A percentile compares a stretch with the other conserved stretches of the same genome.
These are phyloP conservation scores for Xylariaceae sp. DNA, from an alignment of 2,329 filamentous ascomycete genomes.

Conservation along the genomic window DNA sequence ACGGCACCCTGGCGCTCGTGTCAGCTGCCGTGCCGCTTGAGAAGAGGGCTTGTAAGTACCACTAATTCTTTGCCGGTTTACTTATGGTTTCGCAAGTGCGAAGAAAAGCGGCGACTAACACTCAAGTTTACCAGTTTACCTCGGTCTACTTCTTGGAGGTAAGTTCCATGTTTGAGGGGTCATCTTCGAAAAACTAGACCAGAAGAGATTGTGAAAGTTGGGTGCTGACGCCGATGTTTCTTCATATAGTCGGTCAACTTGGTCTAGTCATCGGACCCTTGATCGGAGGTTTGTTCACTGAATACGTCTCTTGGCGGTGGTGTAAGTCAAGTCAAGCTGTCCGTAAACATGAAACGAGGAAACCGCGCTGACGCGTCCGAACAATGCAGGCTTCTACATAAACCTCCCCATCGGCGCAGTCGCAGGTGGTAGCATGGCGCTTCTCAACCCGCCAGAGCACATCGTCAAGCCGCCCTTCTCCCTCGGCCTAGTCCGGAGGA, in stretches of 20 bases:
- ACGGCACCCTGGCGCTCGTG: conserved; percentile 48
- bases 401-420: conserved; percentile 40
- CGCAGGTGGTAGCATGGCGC: conserved; percentile 29
- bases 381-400: conserved; percentile 31
- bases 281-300: conserved; percentile 14
- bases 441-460: conserved; percentile 35
- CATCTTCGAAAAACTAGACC: no score
- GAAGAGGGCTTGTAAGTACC: conserved; percentile 35
- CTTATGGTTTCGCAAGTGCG: neutral
- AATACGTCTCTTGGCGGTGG: conserved; percentile 20
- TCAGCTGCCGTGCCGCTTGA: conserved; percentile 35
- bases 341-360: neutral
- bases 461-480: conserved; percentile 27
- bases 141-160: conserved; percentile 44
- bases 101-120: conserved; percentile 2
- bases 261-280: conserved; percentile 19
- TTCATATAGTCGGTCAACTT: conserved; percentile 10
- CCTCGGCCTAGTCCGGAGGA: conserved; percentile 18
- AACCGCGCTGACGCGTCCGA: neutral
- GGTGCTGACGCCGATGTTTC: neutral
- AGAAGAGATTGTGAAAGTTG: no score
- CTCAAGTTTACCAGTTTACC: conserved; percentile 10
- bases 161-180: no score
- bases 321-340: conserved; percentile 9
- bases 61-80: neutral